These are phyloP conservation scores for Scutellospora calospora DNA, from an alignment of 371 early-diverging fungal genomes.

Conservation along the genomic window DNA sequence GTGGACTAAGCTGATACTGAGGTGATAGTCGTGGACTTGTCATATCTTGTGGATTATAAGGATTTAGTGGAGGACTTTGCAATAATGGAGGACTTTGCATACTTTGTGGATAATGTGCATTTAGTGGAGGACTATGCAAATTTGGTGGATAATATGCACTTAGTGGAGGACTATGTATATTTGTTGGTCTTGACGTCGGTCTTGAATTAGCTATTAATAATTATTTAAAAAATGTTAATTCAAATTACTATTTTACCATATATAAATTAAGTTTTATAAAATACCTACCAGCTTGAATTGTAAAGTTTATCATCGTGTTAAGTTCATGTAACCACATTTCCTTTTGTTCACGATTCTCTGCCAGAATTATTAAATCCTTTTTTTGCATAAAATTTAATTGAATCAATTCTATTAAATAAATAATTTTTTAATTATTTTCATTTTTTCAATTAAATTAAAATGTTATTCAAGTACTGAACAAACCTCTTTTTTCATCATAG, in stretches of 20 bases:
- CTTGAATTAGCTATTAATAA: not conserved
- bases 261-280: not conserved
- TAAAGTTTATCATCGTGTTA: not conserved
- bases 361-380: constrained; percentile 37
- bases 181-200: not conserved
- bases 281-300: constrained; percentile 8
- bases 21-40: no score
- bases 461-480: not conserved
- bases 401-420: constrained; percentile 21
- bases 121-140: no score
- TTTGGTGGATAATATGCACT: no score
- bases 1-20: no score
- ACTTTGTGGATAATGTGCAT: no score
- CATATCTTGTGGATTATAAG: no score
- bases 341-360: constrained; percentile 31
- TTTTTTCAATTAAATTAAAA: not conserved
- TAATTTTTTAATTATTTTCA: not conserved
- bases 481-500: constrained; percentile 40
- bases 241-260: not conserved
- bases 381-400: constrained; percentile 35
- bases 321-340: constrained; percentile 40
- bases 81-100: no score
- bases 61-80: no score
- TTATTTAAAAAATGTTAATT: not conserved
- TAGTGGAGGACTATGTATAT: not conserved